Base-by-base conservation (phyloP, 2,329 filamentous ascomycete genomes). In the Penicillium expansum region DNA sequence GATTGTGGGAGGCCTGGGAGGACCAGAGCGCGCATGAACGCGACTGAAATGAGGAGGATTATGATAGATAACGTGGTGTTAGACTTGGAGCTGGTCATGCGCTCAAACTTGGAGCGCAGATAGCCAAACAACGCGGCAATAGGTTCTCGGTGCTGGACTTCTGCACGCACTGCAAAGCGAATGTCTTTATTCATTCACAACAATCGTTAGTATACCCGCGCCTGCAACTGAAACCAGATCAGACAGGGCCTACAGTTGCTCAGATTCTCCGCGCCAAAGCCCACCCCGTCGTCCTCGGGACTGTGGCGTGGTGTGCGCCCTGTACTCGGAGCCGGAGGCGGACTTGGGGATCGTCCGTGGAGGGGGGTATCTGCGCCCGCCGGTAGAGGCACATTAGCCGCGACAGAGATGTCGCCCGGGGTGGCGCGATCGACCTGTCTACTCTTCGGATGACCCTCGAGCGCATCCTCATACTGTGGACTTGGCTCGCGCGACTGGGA, bases 111-210 rank as follows among this genome's bases (percentile, higher is more conserved):
- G 58, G 76, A 79, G 62, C 84, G 85, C 57, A 91, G 64, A 58
- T 86, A 87, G 52, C 79, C 81, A 64, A 92, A 81, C 43, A 84
- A 82, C 18, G 88, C 83, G 69, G 95, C 90, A 65, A 96, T 89
- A 14, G 90, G 91, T 69, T 93, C 91, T 45, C 89, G 86, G 69
- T 96, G 92, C 69, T 93, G 90, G 30, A 95, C 89, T 78, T 96
- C 92, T 59, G 92, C 90, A 67, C 90, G 86, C 60, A 96, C 82
- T 50, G 90, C 89, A 75, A 97, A 92, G 62, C 92, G 90, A 67
- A 96, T 90, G 76, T 93, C 91, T 94, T 73, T 39, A 62, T 54
- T 48, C 58, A 65, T 59, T 55, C 53, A 47, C 57, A 61, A 67
- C 43, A 57, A 56, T 52, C 65, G 69, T 74, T 68, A 74, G 68